These are phyloP conservation scores for Mimosa pudica DNA, from an alignment of 306 rosid genomes.

Conservation along the genomic window DNA sequence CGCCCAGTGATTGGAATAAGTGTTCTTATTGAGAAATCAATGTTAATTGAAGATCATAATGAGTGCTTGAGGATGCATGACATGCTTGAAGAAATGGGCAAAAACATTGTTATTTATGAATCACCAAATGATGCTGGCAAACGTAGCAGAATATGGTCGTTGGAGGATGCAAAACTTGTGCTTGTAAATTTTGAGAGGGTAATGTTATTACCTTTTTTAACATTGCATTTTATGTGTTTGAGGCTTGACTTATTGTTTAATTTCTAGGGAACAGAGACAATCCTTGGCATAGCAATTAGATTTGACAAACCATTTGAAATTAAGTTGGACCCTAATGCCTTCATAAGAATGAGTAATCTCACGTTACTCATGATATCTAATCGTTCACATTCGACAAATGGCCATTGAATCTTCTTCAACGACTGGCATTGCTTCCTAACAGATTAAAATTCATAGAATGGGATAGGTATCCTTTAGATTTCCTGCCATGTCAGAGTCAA, in stretches of 20 bases:
- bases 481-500: neutral
- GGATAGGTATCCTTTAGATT: neutral
- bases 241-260: neutral
- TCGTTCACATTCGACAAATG: neutral
- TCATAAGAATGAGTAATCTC: neutral
- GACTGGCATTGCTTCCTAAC: neutral
- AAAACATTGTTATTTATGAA: neutral
- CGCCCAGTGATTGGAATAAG: neutral
- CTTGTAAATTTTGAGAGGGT: neutral
- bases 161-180: neutral
- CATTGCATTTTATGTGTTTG: too few species aligned
- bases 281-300: neutral
- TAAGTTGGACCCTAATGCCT: neutral
- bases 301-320: neutral
- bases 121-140: neutral
- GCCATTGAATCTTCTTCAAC: neutral
- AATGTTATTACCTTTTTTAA: neutral
- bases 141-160: neutral
- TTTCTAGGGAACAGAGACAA: neutral
- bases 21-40: neutral
- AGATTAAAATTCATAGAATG: neutral
- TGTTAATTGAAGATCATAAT: neutral
- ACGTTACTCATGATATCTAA: neutral
- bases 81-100: constrained; percentile 11
- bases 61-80: neutral